Conservation (phyloP, 257 asterid genomes). For the Eustoma russellianum region DNA sequence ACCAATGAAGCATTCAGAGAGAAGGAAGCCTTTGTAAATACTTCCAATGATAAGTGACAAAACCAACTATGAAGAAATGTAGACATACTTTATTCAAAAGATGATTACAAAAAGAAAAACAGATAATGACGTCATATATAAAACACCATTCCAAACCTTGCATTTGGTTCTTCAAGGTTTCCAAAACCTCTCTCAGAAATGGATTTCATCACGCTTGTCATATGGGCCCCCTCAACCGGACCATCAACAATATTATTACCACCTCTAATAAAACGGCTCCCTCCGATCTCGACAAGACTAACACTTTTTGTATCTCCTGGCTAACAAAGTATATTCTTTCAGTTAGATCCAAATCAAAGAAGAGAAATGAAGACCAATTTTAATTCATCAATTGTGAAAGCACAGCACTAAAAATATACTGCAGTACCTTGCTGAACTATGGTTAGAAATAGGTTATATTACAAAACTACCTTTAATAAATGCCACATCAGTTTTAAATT, state of each 20-base stretch:
- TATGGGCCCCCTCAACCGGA: constrained; percentile 33
- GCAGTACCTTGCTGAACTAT: too few species aligned
- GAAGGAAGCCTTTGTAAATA: neutral
- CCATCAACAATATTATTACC: constrained; percentile 81
- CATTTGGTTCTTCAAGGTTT: constrained; percentile 44
- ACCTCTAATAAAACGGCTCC: constrained; percentile 68
- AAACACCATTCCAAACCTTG: constrained; percentile 35
- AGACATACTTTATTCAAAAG: constrained; percentile 9
- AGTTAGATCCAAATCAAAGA: constrained; percentile 1
- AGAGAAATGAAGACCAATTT: too few species aligned
- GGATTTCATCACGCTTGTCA: constrained; percentile 38
- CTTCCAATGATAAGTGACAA: neutral
- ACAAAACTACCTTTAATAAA: too few species aligned
- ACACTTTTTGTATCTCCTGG: constrained; percentile 98
- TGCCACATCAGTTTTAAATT: too few species aligned
- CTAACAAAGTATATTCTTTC: constrained; percentile 27
- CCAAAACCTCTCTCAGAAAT: constrained; percentile 40
- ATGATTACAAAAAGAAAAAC: constrained; percentile 1
- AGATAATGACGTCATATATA: neutral
- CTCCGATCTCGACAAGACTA: constrained; percentile 72
- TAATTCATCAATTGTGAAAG: too few species aligned
- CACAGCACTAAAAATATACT: too few species aligned
- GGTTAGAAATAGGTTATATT: too few species aligned
- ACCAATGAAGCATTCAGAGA: neutral
- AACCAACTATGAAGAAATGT: constrained; percentile 4